Evolutionary conservation across 2,329 filamentous ascomycete genomes (phyloP).

Genomic region (Colletotrichum nymphaeae): DNA sequence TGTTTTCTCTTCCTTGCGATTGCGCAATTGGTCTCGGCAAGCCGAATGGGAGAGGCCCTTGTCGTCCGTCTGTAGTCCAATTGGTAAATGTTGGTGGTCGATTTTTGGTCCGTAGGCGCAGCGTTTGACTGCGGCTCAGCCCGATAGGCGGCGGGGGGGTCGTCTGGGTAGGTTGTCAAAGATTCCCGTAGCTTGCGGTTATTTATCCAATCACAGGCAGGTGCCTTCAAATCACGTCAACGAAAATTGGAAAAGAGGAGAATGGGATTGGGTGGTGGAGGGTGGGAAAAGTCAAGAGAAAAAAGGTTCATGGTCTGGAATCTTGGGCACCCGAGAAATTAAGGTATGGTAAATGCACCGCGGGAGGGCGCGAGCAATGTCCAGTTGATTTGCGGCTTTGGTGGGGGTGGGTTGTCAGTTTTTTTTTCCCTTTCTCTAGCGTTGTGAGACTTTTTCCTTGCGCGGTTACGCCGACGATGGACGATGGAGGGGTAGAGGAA

Average conservation of each 20-base stretch:
- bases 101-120: too few species aligned
- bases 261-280: slow-evolving; percentile 11
- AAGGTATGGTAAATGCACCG: slow-evolving; percentile 22
- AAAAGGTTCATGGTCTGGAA: not conserved
- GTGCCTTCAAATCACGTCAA: slow-evolving; percentile 23
- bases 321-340: not conserved
- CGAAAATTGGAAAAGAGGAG: not conserved
- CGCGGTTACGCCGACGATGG: not conserved
- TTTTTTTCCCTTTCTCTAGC: not conserved
- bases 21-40: slow-evolving; percentile 30
- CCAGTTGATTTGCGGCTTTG: not conserved
- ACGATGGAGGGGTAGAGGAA: slow-evolving; percentile 29
- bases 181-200: not conserved
- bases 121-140: slow-evolving; percentile 28
- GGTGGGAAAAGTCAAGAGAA: not conserved
- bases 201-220: not conserved
- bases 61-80: not conserved
- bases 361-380: slow-evolving; percentile 1
- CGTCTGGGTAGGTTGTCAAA: not conserved
- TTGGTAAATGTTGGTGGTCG: not conserved
- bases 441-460: not conserved
- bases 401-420: slow-evolving; percentile 1
- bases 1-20: slow-evolving; percentile 9
- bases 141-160: slow-evolving; percentile 20
- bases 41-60: slow-evolving; percentile 7